Evolutionary conservation across 176 grass and related monocot species (phyloP).

Genomic region (Bolboschoenus planiculmis): DNA sequence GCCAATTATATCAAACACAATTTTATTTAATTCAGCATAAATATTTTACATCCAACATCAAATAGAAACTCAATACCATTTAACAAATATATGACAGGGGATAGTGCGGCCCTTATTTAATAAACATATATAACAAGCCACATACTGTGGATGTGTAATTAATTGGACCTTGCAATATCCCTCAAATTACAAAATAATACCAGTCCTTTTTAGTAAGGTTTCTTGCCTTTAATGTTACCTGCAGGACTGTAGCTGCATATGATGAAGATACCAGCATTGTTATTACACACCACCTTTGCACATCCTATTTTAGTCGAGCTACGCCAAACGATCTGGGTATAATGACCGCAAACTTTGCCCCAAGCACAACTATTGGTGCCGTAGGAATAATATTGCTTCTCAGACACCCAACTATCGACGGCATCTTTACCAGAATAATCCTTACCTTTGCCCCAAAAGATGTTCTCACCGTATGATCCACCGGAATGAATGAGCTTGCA

Average conservation of each 20-base stretch:
- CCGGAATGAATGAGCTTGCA: slow-evolving; percentile 22
- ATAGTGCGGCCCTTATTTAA: no score
- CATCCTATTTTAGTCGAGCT: slow-evolving; percentile 7
- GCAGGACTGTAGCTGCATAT: slow-evolving; percentile 13
- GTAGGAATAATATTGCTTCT: slow-evolving; percentile 20
- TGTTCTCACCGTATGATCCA: slow-evolving; percentile 29
- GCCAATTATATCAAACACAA: no score
- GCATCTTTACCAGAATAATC: slow-evolving; percentile 5
- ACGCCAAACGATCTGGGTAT: slow-evolving; percentile 31
- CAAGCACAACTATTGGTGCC: background rate
- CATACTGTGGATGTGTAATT: background rate
- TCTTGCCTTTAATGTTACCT: background rate
- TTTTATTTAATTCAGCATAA: background rate
- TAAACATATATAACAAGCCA: no score
- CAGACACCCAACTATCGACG: background rate
- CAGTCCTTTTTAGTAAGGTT: background rate
- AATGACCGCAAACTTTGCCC: slow-evolving; percentile 15
- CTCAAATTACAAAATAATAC: background rate
- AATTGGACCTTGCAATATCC: background rate
- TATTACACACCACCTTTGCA: background rate
- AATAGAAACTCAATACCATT: background rate
- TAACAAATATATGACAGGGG: no score
- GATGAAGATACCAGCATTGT: slow-evolving; percentile 14
- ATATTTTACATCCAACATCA: background rate
- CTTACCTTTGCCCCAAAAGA: background rate